Evolutionary conservation across 192 early-diverging fungal species (phyloP).

Genomic region (Rhizoclosmatium sp.): DNA sequence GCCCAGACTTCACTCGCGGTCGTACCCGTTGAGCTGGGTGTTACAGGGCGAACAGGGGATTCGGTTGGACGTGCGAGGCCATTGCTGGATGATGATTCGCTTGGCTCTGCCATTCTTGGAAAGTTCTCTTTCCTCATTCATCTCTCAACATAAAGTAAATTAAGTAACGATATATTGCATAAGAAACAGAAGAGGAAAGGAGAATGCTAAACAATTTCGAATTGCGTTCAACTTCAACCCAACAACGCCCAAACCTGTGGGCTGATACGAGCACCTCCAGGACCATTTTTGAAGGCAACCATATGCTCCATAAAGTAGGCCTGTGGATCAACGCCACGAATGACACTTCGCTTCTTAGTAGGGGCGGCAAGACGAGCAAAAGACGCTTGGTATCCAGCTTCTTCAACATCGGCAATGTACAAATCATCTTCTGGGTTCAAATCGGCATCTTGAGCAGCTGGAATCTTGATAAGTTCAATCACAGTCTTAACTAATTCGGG

Average conservation of each 20-base stretch:
- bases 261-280: constrained; percentile 11
- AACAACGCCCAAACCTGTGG: constrained; percentile 13
- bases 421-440: constrained; percentile 45
- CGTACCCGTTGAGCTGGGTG: background rate
- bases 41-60: background rate
- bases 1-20: constrained; percentile 19
- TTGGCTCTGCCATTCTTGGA: background rate
- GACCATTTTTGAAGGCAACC: constrained; percentile 7
- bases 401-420: constrained; percentile 74
- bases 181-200: too few relatives aligned
- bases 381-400: constrained; percentile 82
- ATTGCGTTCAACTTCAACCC: background rate
- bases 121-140: too few relatives aligned
- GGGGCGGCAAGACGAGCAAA: constrained; percentile 81
- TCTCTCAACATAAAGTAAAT: too few relatives aligned
- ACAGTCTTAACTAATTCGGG: constrained; percentile 58
- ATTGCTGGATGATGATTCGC: background rate
- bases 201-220: too few relatives aligned
- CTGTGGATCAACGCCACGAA: constrained; percentile 56
- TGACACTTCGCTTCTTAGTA: constrained; percentile 65
- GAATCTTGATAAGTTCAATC: constrained; percentile 66
- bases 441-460: constrained; percentile 49
- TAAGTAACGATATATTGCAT: too few relatives aligned
- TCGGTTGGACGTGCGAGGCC: background rate
- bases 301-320: constrained; percentile 59